These are phyloP conservation scores for Oenanthe sinensis DNA, from an alignment of 129 eudicot genomes.

Conservation along the genomic window DNA sequence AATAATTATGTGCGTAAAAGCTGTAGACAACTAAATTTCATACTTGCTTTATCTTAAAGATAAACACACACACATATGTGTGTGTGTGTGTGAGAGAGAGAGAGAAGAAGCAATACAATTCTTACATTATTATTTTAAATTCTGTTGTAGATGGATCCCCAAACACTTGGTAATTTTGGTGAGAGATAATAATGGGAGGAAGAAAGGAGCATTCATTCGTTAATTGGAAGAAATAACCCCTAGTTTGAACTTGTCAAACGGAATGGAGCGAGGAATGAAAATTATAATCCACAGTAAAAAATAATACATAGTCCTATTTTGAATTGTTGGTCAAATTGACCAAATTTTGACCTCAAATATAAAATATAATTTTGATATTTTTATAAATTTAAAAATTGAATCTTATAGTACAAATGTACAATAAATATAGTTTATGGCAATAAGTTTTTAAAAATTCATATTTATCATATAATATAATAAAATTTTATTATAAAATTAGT, in stretches of 20 bases:
- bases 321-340: too few relatives aligned
- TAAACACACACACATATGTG: background rate
- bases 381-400: too few relatives aligned
- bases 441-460: too few relatives aligned
- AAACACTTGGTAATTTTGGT: background rate
- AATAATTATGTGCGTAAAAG: background rate
- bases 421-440: too few relatives aligned
- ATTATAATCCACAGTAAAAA: background rate
- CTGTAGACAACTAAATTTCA: background rate
- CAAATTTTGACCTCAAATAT: too few relatives aligned
- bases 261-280: background rate
- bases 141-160: background rate
- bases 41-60: background rate
- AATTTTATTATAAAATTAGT: too few relatives aligned
- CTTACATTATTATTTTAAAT: background rate
- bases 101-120: background rate
- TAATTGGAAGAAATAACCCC: background rate
- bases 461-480: too few relatives aligned
- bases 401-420: too few relatives aligned
- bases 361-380: too few relatives aligned
- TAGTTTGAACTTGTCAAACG: background rate
- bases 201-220: background rate
- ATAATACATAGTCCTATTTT: too few relatives aligned
- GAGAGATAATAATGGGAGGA: background rate
- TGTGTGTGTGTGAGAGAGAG: too few relatives aligned